Base-by-base conservation (phyloP, 1,284 basidiomycete species). In the Papiliotrema laurentii region DNA sequence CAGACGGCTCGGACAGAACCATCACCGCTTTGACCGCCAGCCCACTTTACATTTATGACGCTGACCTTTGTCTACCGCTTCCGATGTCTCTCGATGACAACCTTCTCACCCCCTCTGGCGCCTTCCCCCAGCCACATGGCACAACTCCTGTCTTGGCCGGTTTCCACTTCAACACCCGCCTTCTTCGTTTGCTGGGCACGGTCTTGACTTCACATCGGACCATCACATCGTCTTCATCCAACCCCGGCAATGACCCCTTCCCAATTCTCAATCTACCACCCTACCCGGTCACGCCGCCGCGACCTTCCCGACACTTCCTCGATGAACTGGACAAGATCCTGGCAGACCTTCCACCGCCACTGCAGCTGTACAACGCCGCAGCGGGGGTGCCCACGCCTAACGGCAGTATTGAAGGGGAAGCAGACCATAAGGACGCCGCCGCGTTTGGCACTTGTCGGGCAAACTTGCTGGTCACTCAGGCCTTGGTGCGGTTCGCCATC, bases 1-100 rank as follows among this genome's bases (percentile, higher is more conserved):
- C 46, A 62, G 60, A 65, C 38, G 60, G 60, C 4, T 61, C 57
- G 9, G 61, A 65, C 33, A 49, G 60, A 11, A 65, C 61, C 14
- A 51, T 62, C 39, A 54, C 53, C 16, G 56, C 54, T 2, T 49
- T 63, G 16, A 59, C 60, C 2, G 50, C 56, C 16, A 48, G 43
- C 9, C 57, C 57, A 4, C 45, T 64, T 43, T 53, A 55, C 11
- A 55, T 64, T 11, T 48, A 51, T 40, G 62, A 66, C 41, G 47
- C 45, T 37, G 60, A 62, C 40, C 51, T 64, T 11, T 54, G 41
- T 35, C 41, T 61, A 1, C 52, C 61, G 6, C 50, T 55, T 27
- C 64, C 63, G 7, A 37, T 61, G 22, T 54, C 59, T 14, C 48
- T 63, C 34, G 61, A 63, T 40, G 65, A 68, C 45, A 51, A 58